Conservation (phyloP, 2,329 filamentous ascomycete species). For the Alternaria burnsii region DNA sequence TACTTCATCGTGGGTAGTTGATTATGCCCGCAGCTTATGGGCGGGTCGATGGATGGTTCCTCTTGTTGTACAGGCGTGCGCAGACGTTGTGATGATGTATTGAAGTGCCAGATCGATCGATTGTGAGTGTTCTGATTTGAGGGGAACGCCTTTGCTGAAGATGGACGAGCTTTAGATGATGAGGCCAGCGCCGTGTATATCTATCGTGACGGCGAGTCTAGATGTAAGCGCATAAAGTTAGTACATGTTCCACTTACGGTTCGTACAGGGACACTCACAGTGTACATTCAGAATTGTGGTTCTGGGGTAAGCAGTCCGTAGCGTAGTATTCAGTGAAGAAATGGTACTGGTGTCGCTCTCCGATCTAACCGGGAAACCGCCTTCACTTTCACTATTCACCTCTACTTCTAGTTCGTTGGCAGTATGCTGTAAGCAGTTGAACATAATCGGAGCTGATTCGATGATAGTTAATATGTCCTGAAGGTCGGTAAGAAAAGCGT, state of each 20-base stretch:
- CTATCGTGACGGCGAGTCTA: not conserved
- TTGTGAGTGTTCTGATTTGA: not conserved
- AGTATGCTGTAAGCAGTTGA: not conserved
- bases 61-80: not conserved
- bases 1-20: constrained; percentile 11
- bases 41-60: not conserved
- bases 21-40: not conserved
- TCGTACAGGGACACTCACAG: too few species aligned
- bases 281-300: not conserved
- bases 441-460: not conserved
- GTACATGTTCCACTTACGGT: too few species aligned
- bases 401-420: not conserved
- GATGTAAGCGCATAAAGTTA: too few species aligned
- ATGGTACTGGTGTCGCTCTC: not conserved
- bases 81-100: not conserved
- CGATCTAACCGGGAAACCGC: not conserved
- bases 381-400: not conserved
- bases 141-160: not conserved
- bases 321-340: not conserved
- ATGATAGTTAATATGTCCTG: not conserved
- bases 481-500: not conserved
- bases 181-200: not conserved
- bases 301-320: not conserved
- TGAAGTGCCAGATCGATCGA: not conserved
- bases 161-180: not conserved